Evolutionary conservation across 2,329 filamentous ascomycete genomes (phyloP).

Genomic region (Penicillium sclerotiorum): DNA sequence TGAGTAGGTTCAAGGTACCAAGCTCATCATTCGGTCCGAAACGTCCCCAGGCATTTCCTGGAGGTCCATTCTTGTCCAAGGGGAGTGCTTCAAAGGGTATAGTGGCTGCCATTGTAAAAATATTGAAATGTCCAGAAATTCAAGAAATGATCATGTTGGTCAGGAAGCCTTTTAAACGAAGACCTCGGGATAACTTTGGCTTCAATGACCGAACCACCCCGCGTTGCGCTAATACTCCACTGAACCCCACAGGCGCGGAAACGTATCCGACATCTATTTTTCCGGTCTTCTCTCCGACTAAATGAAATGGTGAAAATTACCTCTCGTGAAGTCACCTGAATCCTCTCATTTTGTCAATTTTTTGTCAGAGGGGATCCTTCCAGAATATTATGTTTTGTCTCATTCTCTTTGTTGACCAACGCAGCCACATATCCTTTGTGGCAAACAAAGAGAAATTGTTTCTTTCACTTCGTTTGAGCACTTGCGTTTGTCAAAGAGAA

Average conservation of each 20-base stretch:
- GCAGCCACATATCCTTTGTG: no score
- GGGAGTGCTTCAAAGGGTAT: constrained; percentile 24
- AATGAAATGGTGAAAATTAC: not conserved
- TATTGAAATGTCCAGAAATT: not conserved
- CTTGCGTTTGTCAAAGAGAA: no score
- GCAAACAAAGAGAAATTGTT: no score
- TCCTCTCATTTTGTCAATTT: no score
- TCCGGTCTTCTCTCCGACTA: not conserved
- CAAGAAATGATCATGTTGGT: no score
- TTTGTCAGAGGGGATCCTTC: no score
- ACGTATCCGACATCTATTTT: not conserved
- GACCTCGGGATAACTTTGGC: constrained; percentile 14
- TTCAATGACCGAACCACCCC: constrained; percentile 1
- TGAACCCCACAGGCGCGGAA: not conserved
- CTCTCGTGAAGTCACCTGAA: no score
- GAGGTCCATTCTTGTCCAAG: constrained; percentile 42
- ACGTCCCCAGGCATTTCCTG: constrained; percentile 59
- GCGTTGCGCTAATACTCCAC: not conserved
- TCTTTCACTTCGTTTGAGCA: no score
- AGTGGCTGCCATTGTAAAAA: not conserved
- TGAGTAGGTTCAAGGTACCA: constrained; percentile 58
- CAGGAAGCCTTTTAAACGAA: no score
- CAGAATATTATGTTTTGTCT: no score
- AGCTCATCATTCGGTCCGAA: constrained; percentile 56
- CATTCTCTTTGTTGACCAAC: no score